Evolutionary conservation across 1,139 yeast species (phyloP).

Genomic region (Saccharomyces pastorianus): DNA sequence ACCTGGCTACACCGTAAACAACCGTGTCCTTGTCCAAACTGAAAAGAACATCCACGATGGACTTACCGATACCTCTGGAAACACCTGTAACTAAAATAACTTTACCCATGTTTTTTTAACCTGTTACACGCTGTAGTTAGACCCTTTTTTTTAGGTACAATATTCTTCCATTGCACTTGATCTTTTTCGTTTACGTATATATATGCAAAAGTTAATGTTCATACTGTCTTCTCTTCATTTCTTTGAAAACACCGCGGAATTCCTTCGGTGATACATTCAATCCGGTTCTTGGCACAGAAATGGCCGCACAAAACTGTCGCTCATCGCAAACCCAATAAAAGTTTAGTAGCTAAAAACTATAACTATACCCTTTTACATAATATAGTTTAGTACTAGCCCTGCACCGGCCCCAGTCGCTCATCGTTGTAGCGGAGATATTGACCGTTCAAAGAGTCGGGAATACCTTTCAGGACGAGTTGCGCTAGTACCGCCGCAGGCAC

Average conservation of each 20-base stretch:
- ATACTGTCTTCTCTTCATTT: neutral
- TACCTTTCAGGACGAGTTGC: conserved; percentile 53
- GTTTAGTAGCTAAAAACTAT: neutral
- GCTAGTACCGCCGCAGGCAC: conserved; percentile 66
- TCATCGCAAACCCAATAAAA: neutral
- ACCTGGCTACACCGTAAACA: conserved; percentile 71
- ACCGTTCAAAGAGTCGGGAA: conserved; percentile 51
- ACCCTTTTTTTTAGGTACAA: neutral
- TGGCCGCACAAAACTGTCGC: neutral
- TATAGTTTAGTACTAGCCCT: neutral
- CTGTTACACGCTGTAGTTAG: neutral
- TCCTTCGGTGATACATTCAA: neutral
- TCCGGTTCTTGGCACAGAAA: neutral
- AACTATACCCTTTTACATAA: neutral
- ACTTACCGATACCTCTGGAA: conserved; percentile 69
- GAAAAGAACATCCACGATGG: conserved; percentile 53
- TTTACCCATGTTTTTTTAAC: conserved; percentile 9
- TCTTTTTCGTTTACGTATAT: neutral
- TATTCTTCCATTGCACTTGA: neutral
- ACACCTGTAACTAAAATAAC: conserved; percentile 63
- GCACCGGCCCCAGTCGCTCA: conserved; percentile 3
- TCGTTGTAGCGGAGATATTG: conserved; percentile 56
- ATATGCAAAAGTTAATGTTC: neutral
- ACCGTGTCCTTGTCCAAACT: conserved; percentile 40
- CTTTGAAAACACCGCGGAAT: conserved; percentile 34